Percentiles rank a stretch among this genome's conserved stretches.
These are phyloP conservation scores for Pichia inconspicua DNA, from an alignment of 1,139 yeast species.

Conservation along the genomic window DNA sequence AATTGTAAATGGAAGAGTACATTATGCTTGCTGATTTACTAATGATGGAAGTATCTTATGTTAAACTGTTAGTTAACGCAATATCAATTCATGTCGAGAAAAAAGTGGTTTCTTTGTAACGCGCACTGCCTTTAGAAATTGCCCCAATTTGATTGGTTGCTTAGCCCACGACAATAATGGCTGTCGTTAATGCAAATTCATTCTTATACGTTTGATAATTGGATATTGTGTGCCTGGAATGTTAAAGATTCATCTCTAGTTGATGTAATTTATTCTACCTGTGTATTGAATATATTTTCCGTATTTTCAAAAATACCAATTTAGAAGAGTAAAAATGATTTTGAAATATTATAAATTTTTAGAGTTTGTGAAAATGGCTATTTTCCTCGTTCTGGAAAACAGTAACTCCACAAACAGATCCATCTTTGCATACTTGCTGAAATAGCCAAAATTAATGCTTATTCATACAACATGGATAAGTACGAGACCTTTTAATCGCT, in stretches of 20 bases:
- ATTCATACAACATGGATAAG: too few species aligned
- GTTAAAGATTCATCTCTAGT: background rate
- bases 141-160: background rate
- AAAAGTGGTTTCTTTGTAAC: background rate
- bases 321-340: background rate
- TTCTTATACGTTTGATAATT: background rate
- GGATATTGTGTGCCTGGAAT: background rate
- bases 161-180: background rate
- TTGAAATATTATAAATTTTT: too few species aligned
- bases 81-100: background rate
- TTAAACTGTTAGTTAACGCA: background rate
- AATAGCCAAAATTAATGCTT: too few species aligned
- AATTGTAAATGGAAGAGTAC: conserved; percentile 52
- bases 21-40: conserved; percentile 5
- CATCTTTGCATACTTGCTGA: too few species aligned
- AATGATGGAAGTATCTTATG: too few species aligned
- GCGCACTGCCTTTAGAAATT: background rate
- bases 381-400: too few species aligned
- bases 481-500: too few species aligned
- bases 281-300: too few species aligned
- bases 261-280: too few species aligned
- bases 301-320: too few species aligned
- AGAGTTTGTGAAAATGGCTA: too few species aligned
- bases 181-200: background rate
- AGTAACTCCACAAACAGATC: too few species aligned